Percentiles rank a stretch among this genome's conserved stretches.
phyloP scores from a whole-genome alignment of 1,284 basidiomycete species.

The Moniliophthora roreri region DNA sequence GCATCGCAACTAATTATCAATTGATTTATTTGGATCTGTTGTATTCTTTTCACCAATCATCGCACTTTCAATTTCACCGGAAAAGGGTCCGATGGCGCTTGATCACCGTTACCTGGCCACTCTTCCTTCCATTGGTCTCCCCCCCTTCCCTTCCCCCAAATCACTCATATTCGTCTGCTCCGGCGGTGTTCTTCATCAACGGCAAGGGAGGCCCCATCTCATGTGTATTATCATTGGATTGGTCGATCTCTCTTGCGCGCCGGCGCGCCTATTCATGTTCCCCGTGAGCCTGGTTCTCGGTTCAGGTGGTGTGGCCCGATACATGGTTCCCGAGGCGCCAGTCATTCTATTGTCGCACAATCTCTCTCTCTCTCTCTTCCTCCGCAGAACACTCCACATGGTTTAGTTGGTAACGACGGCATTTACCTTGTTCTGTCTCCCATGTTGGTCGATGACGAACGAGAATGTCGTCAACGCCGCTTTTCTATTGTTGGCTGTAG shows the following conservation, averaged over 20 bases:
- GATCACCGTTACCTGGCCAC: conserved; percentile 27
- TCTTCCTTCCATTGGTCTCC: conserved; percentile 8
- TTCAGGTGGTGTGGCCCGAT: background rate
- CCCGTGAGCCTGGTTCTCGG: background rate
- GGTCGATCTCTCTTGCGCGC: conserved; percentile 1
- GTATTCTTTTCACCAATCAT: conserved; percentile 4
- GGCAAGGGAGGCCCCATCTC: background rate
- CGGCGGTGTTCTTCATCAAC: too few species aligned
- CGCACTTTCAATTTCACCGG: conserved; percentile 3
- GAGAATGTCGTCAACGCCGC: background rate
- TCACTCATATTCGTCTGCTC: background rate
- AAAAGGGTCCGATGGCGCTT: conserved; percentile 20
- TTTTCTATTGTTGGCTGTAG: background rate
- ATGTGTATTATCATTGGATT: conserved; percentile 3
- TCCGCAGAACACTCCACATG: background rate
- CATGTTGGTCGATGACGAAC: conserved; percentile 8
- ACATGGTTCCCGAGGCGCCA: background rate
- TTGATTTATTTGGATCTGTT: conserved; percentile 14
- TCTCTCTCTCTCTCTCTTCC: background rate
- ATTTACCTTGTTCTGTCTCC: conserved; percentile 6
- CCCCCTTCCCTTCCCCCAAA: conserved; percentile 4
- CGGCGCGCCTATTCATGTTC: background rate
- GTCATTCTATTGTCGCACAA: background rate
- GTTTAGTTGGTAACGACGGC: background rate
- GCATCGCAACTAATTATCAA: conserved; percentile 12